Base-by-base conservation (phyloP, 1,284 basidiomycete species). In the Ustilago vetiveriae region DNA sequence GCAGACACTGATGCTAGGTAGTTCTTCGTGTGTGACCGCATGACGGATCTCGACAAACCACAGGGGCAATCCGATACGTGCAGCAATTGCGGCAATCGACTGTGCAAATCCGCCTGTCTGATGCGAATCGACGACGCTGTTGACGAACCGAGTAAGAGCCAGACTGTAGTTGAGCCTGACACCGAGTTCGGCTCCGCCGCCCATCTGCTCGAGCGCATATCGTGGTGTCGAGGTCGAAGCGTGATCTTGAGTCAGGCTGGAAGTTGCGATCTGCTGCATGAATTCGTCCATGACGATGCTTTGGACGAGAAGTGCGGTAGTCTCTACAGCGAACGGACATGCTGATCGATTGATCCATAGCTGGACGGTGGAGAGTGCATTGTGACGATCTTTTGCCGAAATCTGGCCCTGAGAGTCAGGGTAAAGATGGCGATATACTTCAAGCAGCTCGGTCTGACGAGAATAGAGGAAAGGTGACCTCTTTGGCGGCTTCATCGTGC, bases 31-130 rank as follows among this genome's bases (percentile, higher is more conserved):
- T 2, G 95, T 98, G 9, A 92, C 92, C 24, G 92, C 90, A 84
- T 98, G 95, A 32, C 95, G 87, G 6, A 98, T 85, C 68, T 97
- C 92, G n/a, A 98, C 94, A 17, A 98, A 86, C 88, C 91, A 93
- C 0, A 86, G 84, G 0, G 96, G 96, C 2, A 98, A 84, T 0
- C 90, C 90, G 22, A 98, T 87, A 64, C 93, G 89, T 3, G 87
- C 85, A 1, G 96, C 94, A 60, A 98, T 91, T 26, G 90, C 88
- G 0, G 90, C 88, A 74, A 98, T 97, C 1, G 94, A 90, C 35
- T 93, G 87, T 4, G 95, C 96, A 56, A 75, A 84, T 21, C 75
- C 65, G 27, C 93, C 92, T 3, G 89, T 87, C 79, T 98, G 95
- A 17, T 96, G 85, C 14, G 94, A 92, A 80, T 98, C 95, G 6